A percentile compares a stretch with the other conserved stretches of the same genome.
Conservation (phyloP, 768 basidiomycete genomes). For the Symmetrospora coprosmae region DNA sequence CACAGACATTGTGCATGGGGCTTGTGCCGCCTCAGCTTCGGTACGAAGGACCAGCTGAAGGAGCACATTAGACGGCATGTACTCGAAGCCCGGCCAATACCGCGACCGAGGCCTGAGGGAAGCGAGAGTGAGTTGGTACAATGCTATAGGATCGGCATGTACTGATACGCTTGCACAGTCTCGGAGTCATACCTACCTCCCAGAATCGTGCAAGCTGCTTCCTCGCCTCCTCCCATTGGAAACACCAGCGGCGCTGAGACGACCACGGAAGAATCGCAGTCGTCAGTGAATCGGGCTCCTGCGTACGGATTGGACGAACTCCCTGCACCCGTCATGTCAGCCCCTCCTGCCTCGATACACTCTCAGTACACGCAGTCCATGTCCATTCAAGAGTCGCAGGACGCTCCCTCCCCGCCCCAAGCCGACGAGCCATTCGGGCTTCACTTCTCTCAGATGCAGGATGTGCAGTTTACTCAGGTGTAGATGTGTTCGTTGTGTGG, state of each 20-base stretch:
- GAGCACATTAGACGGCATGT: background rate
- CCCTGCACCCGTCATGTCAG: slow-evolving; percentile 4
- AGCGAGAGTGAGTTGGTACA: too few relatives aligned
- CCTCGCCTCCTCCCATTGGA: background rate
- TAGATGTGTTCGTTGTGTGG: too few relatives aligned
- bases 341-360: slow-evolving; percentile 12
- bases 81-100: background rate
- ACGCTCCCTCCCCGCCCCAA: background rate
- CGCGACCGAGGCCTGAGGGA: too few relatives aligned
- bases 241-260: background rate
- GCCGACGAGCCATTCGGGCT: background rate
- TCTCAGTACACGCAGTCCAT: background rate
- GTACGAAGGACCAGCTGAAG: background rate
- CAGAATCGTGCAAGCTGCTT: background rate
- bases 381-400: background rate
- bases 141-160: too few relatives aligned
- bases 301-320: slow-evolving; percentile 1
- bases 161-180: too few relatives aligned
- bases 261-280: background rate
- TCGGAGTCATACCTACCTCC: background rate
- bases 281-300: background rate
- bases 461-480: too few relatives aligned
- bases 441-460: background rate
- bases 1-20: background rate
- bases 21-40: background rate